A percentile compares a stretch with the other conserved stretches of the same genome.
Conservation (phyloP, 352 stramenopile species). For the Phytophthora fragariae region DNA sequence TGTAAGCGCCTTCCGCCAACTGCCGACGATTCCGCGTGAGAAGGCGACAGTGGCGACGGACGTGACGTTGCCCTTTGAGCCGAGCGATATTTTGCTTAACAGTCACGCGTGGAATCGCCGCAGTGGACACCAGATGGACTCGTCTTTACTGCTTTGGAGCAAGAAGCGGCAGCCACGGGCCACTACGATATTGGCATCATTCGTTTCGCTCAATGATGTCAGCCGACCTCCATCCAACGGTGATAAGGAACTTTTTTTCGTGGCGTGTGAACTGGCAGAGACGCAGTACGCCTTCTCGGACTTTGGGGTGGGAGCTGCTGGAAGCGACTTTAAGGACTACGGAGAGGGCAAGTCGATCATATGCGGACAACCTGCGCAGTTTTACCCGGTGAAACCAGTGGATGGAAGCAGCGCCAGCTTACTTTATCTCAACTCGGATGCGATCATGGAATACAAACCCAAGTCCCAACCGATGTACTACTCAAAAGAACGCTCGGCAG, state of each 20-base stretch:
- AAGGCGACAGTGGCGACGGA: conserved; percentile 28
- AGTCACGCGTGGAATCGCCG: conserved; percentile 62
- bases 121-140: conserved; percentile 66
- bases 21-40: conserved; percentile 38
- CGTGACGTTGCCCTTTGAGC: conserved; percentile 36
- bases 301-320: conserved; percentile 52
- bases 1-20: conserved; percentile 41
- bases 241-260: conserved; percentile 67
- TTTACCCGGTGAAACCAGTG: conserved; percentile 36
- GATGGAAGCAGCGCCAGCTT: conserved; percentile 25
- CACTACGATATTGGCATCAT: conserved; percentile 55
- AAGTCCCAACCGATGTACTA: conserved; percentile 43
- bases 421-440: conserved; percentile 61
- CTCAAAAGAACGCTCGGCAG: conserved; percentile 38
- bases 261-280: conserved; percentile 64
- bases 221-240: conserved; percentile 48
- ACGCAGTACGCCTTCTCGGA: conserved; percentile 60
- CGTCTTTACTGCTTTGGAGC: conserved; percentile 66
- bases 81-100: conserved; percentile 49
- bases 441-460: conserved; percentile 47
- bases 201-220: conserved; percentile 46
- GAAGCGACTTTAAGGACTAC: conserved; percentile 35
- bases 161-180: conserved; percentile 57
- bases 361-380: conserved; percentile 60
- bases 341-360: conserved; percentile 40